A percentile compares a stretch with the other conserved stretches of the same genome.
Evolutionary conservation across 805 yeast species (phyloP).

Genomic region (Debaryomyces prosopidis): DNA sequence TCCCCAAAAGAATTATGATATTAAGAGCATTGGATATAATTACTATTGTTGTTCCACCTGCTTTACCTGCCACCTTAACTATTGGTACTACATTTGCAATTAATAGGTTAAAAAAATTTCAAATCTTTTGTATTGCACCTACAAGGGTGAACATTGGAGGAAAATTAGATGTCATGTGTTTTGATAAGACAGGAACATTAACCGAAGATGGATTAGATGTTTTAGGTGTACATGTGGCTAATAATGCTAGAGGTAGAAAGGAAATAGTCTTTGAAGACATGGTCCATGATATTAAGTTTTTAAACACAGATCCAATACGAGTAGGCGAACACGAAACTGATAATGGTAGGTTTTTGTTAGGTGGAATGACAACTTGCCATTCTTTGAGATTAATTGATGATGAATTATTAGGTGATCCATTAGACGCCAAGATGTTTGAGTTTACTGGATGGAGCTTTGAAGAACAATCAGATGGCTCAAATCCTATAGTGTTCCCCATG

Average conservation of each 20-base stretch:
- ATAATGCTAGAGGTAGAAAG: constrained; percentile 41
- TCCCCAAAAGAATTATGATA: constrained; percentile 68
- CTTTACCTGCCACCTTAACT: constrained; percentile 94
- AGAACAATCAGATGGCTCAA: constrained; percentile 48
- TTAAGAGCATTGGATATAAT: constrained; percentile 90
- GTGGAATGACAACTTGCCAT: constrained; percentile 77
- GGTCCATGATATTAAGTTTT: constrained; percentile 9
- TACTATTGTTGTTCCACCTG: constrained; percentile 98
- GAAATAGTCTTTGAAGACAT: constrained; percentile 37
- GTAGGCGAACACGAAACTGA: constrained; percentile 23
- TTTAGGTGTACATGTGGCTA: constrained; percentile 52
- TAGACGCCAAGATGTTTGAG: constrained; percentile 90
- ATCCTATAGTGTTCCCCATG: constrained; percentile 14
- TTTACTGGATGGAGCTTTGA: constrained; percentile 77
- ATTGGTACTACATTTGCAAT: constrained; percentile 95
- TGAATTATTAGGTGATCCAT: constrained; percentile 88
- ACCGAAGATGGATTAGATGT: constrained; percentile 97
- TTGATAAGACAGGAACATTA: constrained; percentile 96
- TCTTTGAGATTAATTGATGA: constrained; percentile 78
- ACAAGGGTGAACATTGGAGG: constrained; percentile 96
- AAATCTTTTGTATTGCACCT: constrained; percentile 90
- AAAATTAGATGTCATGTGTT: constrained; percentile 83
- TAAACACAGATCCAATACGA: constrained; percentile 2
- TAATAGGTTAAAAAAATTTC: constrained; percentile 59
- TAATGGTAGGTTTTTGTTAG: constrained; percentile 32